A percentile compares a stretch with the other conserved stretches of the same genome.
These are phyloP conservation scores for Tricholoma sp. DNA, from an alignment of 768 basidiomycete species.

Conservation along the genomic window DNA sequence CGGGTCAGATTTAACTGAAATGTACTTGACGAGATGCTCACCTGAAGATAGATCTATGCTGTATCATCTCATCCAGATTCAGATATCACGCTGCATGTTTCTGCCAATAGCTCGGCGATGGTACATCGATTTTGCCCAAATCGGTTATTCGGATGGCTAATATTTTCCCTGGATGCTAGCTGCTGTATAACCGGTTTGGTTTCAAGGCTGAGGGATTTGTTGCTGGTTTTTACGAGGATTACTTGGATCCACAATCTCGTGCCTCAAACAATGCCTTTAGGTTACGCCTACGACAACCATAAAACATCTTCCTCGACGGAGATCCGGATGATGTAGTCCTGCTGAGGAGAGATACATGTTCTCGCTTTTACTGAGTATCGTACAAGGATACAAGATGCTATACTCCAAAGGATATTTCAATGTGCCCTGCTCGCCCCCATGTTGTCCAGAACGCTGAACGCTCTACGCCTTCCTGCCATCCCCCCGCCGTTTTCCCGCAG, in stretches of 20 bases:
- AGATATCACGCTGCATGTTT: slow-evolving; percentile 81
- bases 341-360: not conserved
- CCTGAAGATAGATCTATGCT: slow-evolving; percentile 56
- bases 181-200: slow-evolving; percentile 81
- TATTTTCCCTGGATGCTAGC: slow-evolving; percentile 30
- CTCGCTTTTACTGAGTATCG: not conserved
- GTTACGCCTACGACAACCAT: slow-evolving; percentile 60
- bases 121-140: slow-evolving; percentile 30
- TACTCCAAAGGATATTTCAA: slow-evolving; percentile 5
- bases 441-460: slow-evolving; percentile 15
- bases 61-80: slow-evolving; percentile 72
- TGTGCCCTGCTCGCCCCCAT: not conserved
- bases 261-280: slow-evolving; percentile 79
- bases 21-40: not conserved
- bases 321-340: not conserved
- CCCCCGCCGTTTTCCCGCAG: not conserved
- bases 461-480: slow-evolving; percentile 10
- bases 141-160: not conserved
- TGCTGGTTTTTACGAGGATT: slow-evolving; percentile 75
- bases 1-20: slow-evolving; percentile 3
- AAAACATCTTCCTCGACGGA: slow-evolving; percentile 1
- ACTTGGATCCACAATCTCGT: slow-evolving; percentile 63
- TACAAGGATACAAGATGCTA: not conserved
- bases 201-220: slow-evolving; percentile 87
- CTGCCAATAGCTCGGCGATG: slow-evolving; percentile 78